Conservation (phyloP, 306 rosid genomes). For the Astragalus glycyphyllos region DNA sequence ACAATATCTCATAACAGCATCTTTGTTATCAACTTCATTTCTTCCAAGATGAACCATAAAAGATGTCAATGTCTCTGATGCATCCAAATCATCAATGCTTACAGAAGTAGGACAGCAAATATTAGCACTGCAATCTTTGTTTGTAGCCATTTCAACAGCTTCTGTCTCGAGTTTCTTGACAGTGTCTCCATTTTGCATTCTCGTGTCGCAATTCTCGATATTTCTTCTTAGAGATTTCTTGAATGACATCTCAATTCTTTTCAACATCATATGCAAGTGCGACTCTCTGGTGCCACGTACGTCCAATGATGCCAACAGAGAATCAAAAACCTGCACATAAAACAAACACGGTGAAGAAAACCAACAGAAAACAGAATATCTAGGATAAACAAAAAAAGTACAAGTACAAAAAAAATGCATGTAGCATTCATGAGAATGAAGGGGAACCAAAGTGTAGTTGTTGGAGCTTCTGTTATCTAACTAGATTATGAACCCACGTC, state of each 20-base stretch:
- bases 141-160: slow-evolving; percentile 42
- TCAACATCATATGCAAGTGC: slow-evolving; percentile 71
- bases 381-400: slow-evolving; percentile 6
- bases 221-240: slow-evolving; percentile 62
- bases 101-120: slow-evolving; percentile 46
- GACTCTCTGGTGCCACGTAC: slow-evolving; percentile 79
- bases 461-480: neutral
- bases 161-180: slow-evolving; percentile 42
- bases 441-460: neutral
- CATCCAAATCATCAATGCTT: slow-evolving; percentile 50
- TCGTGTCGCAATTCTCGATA: slow-evolving; percentile 27
- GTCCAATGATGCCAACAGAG: slow-evolving; percentile 72
- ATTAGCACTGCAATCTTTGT: slow-evolving; percentile 44
- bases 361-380: slow-evolving; percentile 28
- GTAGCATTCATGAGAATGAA: slow-evolving; percentile 5
- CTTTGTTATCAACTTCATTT: slow-evolving; percentile 54
- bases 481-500: neutral
- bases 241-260: slow-evolving; percentile 59
- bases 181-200: slow-evolving; percentile 48
- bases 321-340: slow-evolving; percentile 70
- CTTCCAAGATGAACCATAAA: slow-evolving; percentile 65
- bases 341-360: slow-evolving; percentile 27
- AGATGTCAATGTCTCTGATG: slow-evolving; percentile 61
- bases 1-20: slow-evolving; percentile 62
- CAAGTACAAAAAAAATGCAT: neutral